Percentiles rank a stretch among this genome's conserved stretches.
These are phyloP conservation scores for Pezicula radicicola DNA, from an alignment of 2,329 filamentous ascomycete genomes.

Conservation along the genomic window DNA sequence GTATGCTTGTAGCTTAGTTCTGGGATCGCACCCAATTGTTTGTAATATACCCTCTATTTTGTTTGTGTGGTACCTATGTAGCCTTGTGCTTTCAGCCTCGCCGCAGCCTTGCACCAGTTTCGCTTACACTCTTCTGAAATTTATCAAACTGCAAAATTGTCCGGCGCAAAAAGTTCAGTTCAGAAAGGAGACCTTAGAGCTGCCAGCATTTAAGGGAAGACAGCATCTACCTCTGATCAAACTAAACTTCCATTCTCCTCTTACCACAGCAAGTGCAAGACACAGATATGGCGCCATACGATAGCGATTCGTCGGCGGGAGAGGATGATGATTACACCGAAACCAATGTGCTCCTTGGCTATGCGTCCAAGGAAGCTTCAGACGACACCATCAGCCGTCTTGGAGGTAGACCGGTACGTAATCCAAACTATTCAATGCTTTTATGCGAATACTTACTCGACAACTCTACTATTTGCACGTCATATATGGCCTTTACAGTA, in stretches of 20 bases:
- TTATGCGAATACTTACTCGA: too few relatives aligned
- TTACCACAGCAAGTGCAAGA: background rate
- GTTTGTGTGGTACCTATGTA: too few relatives aligned
- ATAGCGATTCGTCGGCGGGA: constrained; percentile 78
- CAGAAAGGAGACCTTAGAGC: too few relatives aligned
- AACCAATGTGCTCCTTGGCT: constrained; percentile 88
- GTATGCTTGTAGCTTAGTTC: background rate
- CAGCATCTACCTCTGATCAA: background rate
- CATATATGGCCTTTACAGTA: background rate
- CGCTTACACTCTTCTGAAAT: constrained; percentile 2
- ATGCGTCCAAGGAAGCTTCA: constrained; percentile 72
- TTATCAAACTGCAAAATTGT: background rate
- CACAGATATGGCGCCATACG: constrained; percentile 69
- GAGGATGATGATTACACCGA: constrained; percentile 68
- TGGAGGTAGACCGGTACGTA: constrained; percentile 77
- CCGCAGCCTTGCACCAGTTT: background rate
- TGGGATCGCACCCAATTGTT: too few relatives aligned
- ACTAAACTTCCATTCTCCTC: too few relatives aligned
- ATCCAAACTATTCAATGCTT: too few relatives aligned
- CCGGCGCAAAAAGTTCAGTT: too few relatives aligned
- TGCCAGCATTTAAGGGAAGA: too few relatives aligned
- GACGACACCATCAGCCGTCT: constrained; percentile 83
- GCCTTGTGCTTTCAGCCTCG: background rate
- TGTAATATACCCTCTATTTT: background rate
- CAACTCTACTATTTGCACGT: background rate